phyloP scores from a whole-genome alignment of 163 green algal genomes.

The Volvox carteri region DNA sequence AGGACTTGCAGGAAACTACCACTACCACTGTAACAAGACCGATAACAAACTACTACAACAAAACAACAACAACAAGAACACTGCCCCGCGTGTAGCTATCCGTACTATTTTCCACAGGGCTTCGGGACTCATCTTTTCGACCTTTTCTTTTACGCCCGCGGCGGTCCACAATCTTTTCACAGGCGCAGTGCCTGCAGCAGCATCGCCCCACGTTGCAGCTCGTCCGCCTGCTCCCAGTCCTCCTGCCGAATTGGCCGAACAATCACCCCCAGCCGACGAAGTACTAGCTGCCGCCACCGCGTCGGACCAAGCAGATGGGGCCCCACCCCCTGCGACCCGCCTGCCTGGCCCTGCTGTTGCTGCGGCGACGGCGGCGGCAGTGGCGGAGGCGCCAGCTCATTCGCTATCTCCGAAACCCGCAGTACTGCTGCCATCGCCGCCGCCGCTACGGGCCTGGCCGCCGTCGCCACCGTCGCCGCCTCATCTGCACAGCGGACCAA shows the following conservation, averaged over 20 bases:
- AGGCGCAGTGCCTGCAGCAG: constrained; percentile 1
- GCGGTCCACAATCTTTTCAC: too few relatives aligned
- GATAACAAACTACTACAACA: too few relatives aligned
- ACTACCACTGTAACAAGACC: too few relatives aligned
- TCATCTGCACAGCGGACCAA: background rate
- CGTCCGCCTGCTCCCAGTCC: constrained; percentile 25
- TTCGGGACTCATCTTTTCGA: too few relatives aligned
- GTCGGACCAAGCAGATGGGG: constrained; percentile 37
- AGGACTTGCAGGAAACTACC: too few relatives aligned
- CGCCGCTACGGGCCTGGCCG: background rate
- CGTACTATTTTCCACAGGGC: too few relatives aligned
- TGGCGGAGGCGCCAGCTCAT: background rate
- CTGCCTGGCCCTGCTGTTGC: background rate
- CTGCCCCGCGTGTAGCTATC: too few relatives aligned
- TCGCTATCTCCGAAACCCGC: background rate
- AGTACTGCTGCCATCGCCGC: background rate
- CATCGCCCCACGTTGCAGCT: background rate
- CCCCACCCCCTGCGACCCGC: background rate
- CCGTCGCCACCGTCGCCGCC: background rate
- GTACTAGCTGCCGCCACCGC: constrained; percentile 34
- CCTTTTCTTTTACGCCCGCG: too few relatives aligned
- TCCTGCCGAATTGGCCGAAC: constrained; percentile 23
- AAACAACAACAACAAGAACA: too few relatives aligned
- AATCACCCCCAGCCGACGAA: constrained; percentile 35
- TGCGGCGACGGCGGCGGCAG: background rate